Evolutionary conservation across 495 filamentous ascomycete genomes (phyloP).

Genomic region (Tuber umbilicatum): DNA sequence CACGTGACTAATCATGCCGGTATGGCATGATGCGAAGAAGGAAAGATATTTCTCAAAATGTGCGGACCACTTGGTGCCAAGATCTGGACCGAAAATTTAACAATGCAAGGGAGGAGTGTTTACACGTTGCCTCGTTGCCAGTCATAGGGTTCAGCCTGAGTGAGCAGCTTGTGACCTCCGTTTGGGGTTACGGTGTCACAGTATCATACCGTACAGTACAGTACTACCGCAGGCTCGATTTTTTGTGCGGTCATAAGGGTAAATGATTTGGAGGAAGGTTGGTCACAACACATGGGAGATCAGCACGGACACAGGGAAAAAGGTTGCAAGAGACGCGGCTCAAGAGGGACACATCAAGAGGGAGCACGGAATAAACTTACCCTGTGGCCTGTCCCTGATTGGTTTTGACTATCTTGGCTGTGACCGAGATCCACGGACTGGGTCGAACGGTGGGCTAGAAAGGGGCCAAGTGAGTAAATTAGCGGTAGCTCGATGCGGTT

Average conservation of each 20-base stretch:
- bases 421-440: not conserved
- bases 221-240: too few relatives aligned
- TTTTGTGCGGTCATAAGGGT: not conserved
- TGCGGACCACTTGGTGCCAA: not conserved
- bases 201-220: too few relatives aligned
- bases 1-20: conserved; percentile 13
- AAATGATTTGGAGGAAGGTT: not conserved
- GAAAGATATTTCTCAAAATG: not conserved
- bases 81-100: too few relatives aligned
- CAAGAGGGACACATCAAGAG: too few relatives aligned
- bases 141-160: not conserved
- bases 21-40: not conserved
- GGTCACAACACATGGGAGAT: not conserved
- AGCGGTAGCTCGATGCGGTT: not conserved
- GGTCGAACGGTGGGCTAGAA: not conserved
- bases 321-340: too few relatives aligned
- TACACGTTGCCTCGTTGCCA: not conserved
- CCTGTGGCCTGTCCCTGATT: not conserved
- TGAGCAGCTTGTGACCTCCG: not conserved
- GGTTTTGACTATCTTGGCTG: not conserved
- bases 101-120: too few relatives aligned
- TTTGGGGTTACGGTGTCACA: too few relatives aligned
- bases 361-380: too few relatives aligned
- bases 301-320: not conserved
- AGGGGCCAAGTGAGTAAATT: not conserved